A percentile compares a stretch with the other conserved stretches of the same genome.
Evolutionary conservation across 768 basidiomycete species (phyloP).

Genomic region (Boletus fagicola): DNA sequence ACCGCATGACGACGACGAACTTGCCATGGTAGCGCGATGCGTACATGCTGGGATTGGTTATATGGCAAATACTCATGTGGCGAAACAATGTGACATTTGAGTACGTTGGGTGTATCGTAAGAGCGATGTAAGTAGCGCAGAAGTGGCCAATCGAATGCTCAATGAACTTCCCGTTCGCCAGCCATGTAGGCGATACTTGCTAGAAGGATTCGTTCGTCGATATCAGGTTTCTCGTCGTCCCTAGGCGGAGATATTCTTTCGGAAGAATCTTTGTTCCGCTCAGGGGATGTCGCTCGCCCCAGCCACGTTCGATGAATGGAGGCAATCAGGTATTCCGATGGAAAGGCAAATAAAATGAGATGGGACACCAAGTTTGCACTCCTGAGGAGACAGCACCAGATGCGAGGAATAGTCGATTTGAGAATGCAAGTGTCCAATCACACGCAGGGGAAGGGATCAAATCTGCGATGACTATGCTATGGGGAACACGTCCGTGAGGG

Average conservation of each 20-base stretch:
- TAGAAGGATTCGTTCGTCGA: background rate
- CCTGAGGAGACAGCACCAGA: background rate
- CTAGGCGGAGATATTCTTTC: background rate
- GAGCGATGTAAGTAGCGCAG: too few species aligned
- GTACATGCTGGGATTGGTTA: conserved; percentile 1
- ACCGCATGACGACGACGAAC: conserved; percentile 2
- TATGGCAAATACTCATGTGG: background rate
- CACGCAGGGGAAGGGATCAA: too few species aligned
- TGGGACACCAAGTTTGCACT: too few species aligned
- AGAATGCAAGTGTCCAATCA: background rate
- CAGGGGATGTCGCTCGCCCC: background rate
- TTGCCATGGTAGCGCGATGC: background rate
- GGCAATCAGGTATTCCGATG: background rate
- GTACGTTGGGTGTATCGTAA: background rate
- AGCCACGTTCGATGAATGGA: background rate
- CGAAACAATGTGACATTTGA: background rate
- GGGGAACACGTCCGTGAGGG: background rate
- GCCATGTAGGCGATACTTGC: background rate
- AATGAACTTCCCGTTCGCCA: background rate
- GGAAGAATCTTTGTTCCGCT: background rate
- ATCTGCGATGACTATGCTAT: background rate
- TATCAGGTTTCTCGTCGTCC: background rate
- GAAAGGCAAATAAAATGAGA: background rate
- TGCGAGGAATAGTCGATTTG: background rate
- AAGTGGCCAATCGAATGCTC: background rate